phyloP scores from a whole-genome alignment of 108 stramenopile genomes.

The Epithemia pelagica region DNA sequence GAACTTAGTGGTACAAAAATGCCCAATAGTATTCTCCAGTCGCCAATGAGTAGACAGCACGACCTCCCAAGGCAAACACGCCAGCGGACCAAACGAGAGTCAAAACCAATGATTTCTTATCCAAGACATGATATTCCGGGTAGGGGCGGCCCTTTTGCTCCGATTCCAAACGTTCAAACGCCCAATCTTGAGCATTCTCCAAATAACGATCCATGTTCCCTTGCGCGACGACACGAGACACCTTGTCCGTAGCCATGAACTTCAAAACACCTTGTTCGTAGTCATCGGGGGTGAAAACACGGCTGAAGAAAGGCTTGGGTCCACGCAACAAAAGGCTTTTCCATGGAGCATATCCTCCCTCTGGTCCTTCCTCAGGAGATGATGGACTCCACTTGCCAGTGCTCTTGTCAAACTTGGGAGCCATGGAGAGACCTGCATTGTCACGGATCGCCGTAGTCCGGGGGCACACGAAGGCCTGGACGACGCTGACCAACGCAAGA shows the following conservation, averaged over 20 bases:
- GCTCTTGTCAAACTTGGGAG: slow-evolving; percentile 6
- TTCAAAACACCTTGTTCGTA: slow-evolving; percentile 70
- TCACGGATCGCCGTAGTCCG: background rate
- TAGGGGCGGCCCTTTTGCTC: slow-evolving; percentile 35
- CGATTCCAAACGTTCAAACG: slow-evolving; percentile 56
- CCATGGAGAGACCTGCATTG: background rate
- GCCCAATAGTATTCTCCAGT: slow-evolving; percentile 9
- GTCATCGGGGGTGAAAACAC: slow-evolving; percentile 38
- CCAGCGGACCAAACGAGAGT: slow-evolving; percentile 29
- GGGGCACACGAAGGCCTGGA: background rate
- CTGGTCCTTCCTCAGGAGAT: slow-evolving; percentile 7
- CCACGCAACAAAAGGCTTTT: slow-evolving; percentile 50
- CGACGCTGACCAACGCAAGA: no score
- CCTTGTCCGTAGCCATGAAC: slow-evolving; percentile 50
- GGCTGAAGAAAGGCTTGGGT: slow-evolving; percentile 47
- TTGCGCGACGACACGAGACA: slow-evolving; percentile 42
- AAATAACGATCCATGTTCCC: slow-evolving; percentile 75
- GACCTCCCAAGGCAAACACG: background rate
- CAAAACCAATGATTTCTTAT: slow-evolving; percentile 21
- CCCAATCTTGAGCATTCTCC: slow-evolving; percentile 60
- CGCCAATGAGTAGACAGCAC: slow-evolving; percentile 7
- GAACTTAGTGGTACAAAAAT: slow-evolving; percentile 6
- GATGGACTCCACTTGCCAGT: slow-evolving; percentile 8
- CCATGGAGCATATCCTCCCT: slow-evolving; percentile 44
- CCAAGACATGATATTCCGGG: slow-evolving; percentile 20